Evolutionary conservation across 192 early-diverging fungal species (phyloP).

Genomic region (Coemansia sp.): DNA sequence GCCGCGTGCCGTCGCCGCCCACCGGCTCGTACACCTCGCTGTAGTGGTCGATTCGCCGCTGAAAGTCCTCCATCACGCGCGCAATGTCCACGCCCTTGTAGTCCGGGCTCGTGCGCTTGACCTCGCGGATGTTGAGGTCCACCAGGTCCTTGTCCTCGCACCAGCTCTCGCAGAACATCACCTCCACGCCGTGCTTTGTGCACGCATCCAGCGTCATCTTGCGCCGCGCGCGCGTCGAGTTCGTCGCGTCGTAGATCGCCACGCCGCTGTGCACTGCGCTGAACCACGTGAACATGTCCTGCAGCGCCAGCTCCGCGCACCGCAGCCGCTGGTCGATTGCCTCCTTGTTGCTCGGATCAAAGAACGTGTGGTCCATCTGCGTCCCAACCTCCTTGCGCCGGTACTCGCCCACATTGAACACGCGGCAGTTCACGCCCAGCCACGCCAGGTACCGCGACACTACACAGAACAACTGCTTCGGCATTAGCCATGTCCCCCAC

Average conservation of each 20-base stretch:
- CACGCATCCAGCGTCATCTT: constrained; percentile 70
- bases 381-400: constrained; percentile 88
- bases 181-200: constrained; percentile 72
- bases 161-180: constrained; percentile 95
- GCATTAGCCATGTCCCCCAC: background rate
- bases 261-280: constrained; percentile 77
- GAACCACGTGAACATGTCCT: constrained; percentile 94
- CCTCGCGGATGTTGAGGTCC: constrained; percentile 90
- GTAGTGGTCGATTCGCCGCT: constrained; percentile 90
- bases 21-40: constrained; percentile 88
- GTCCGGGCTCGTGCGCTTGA: constrained; percentile 94
- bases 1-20: constrained; percentile 51
- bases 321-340: constrained; percentile 70
- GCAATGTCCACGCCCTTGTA: constrained; percentile 84
- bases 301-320: constrained; percentile 79
- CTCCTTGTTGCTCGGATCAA: constrained; percentile 80
- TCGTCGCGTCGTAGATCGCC: constrained; percentile 98
- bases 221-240: constrained; percentile 84
- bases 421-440: constrained; percentile 89
- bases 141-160: constrained; percentile 90
- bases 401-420: constrained; percentile 99
- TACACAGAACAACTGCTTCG: constrained; percentile 21
- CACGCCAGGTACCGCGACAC: constrained; percentile 92
- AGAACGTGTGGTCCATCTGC: constrained; percentile 78
- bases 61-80: constrained; percentile 88